Base-by-base conservation (phyloP, 2,329 filamentous ascomycete genomes). In the Ophioceras dolichostomum region DNA sequence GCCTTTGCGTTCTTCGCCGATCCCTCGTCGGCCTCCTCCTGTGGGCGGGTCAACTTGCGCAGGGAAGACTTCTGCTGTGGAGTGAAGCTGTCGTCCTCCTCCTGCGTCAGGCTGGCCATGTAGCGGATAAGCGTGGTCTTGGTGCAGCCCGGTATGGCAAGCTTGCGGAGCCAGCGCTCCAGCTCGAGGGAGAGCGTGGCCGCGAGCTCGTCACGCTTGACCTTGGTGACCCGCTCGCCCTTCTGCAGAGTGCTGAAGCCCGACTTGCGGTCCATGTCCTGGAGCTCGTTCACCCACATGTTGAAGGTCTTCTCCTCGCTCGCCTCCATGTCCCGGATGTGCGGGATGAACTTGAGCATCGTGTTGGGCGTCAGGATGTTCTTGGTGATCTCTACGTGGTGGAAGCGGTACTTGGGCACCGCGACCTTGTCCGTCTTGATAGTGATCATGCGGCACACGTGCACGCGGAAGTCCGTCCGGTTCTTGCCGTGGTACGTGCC, bases 311-410 rank as follows among this genome's bases (percentile, higher is more conserved):
- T 71, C 47, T 75, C 70, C 19, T 47, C 49, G 7, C 52, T 54
- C 18, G 65, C 66, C 33, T 70, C 65, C 20, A 76, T 56, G 43
- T 77, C 73, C 37, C 69, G 64, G 36, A 76, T 53, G 50, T 76
- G 70, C 12, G 73, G 73, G 12, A 76, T 69, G 48, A 74, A 76
- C 22, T 68, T 73, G 37, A 76, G 59, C 59, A 72, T 70, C 1
- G 71, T 74, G 47, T 75, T 73, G 4, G 71, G 70, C 0, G 72
- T 72, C 21, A 76, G 58, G 26, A 76, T 66, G 39, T 76, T 76
- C 49, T 70, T 73, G 48, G 60, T 62, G 36, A 76, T 73, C 47
- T 74, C 68, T 27, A 76, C 67, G 41, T 76, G 70, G 45, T 76
- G 73, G 44, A 74, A 76, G 21, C 67, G 59, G 47, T 76, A 77